Base-by-base conservation (phyloP, 208 protist genomes). In the Wallacemonas sp. region DNA sequence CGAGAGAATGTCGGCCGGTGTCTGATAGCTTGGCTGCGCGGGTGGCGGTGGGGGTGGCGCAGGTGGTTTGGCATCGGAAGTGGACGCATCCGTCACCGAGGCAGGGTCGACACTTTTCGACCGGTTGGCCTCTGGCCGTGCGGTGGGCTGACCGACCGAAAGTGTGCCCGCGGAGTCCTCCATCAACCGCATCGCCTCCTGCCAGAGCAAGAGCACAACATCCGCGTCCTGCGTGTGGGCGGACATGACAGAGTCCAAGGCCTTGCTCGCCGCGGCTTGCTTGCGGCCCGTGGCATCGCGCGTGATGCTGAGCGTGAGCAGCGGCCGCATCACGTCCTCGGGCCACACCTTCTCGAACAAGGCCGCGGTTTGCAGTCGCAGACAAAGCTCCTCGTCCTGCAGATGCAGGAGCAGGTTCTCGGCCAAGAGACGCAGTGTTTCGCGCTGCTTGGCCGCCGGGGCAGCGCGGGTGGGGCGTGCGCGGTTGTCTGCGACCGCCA, bases 281-380 rank as follows among this genome's bases (percentile, higher is more conserved):
- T 76, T 70, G 10, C 82, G 71, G 4, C 80, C 78, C 0, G 69
- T 82, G 3, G 70, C 14, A 57, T 95, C 90, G 11, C 64, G 55
- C 44, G 91, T 73, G 39, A 79, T 28, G 36, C 61, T 75, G 36
- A 93, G 49, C 32, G 81, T 77, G 32, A 95, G 49, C 42, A 95
- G 75, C 5, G 90, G 87, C 32, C 74, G 48, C 38, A 89, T 42
- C 11, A 93, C 85, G 67, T 95, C 90, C 32, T 82, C 74, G 1
- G 87, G 84, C 59, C 76, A 81, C 7, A 95, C 86, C 50, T 91
- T 91, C 22, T 77, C 76, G 62, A 95, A 95, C 32, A 95, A 73
- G 3, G 74, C 67, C 14, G 86, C 81, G 48, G 72, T 82, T 49
- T 86, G 70, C 61, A 95, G 42, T 2, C 90, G 82, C 38, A 91